Percentiles rank a stretch among this genome's conserved stretches.
phyloP scores from a whole-genome alignment of 2,329 filamentous ascomycete genomes.

The Ascochyta lentis region DNA sequence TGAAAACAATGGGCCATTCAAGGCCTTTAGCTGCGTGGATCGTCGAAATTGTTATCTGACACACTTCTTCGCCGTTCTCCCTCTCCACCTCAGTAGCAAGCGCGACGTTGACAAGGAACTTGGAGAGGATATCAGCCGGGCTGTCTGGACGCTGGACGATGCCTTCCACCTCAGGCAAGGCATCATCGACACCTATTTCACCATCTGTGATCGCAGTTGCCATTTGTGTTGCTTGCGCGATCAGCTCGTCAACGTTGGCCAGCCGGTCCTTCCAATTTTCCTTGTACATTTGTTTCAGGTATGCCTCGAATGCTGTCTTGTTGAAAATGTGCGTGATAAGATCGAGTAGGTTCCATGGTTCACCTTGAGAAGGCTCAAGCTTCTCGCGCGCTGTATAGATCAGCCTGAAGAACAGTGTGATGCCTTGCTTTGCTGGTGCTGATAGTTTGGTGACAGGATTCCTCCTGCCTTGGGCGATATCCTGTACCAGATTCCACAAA shows the following conservation, averaged over 20 bases:
- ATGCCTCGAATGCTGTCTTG: constrained; percentile 75
- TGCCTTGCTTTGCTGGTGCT: constrained; percentile 62
- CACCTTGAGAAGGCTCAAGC: constrained; percentile 54
- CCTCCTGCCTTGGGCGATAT: constrained; percentile 60
- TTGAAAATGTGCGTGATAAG: constrained; percentile 65
- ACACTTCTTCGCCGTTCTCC: constrained; percentile 62
- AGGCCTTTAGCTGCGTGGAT: constrained; percentile 96
- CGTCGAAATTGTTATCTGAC: constrained; percentile 85
- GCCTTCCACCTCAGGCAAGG: constrained; percentile 72
- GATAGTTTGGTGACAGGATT: constrained; percentile 62
- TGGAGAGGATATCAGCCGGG: constrained; percentile 70
- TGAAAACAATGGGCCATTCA: constrained; percentile 95
- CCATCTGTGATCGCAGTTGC: constrained; percentile 53
- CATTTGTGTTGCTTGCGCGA: constrained; percentile 79
- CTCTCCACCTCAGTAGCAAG: constrained; percentile 75
- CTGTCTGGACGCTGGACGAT: constrained; percentile 65
- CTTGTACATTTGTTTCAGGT: constrained; percentile 72
- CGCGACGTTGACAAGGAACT: constrained; percentile 88
- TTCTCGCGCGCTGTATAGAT: constrained; percentile 65
- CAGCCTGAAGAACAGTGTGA: constrained; percentile 65
- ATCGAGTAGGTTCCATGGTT: constrained; percentile 50
- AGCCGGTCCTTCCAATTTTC: constrained; percentile 73
- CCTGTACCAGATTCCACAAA: constrained; percentile 77
- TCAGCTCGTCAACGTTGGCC: constrained; percentile 89
- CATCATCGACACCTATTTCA: constrained; percentile 54